A percentile compares a stretch with the other conserved stretches of the same genome.
These are phyloP conservation scores for Phyllosticta citriasiana DNA, from an alignment of 2,329 filamentous ascomycete species.

Conservation along the genomic window DNA sequence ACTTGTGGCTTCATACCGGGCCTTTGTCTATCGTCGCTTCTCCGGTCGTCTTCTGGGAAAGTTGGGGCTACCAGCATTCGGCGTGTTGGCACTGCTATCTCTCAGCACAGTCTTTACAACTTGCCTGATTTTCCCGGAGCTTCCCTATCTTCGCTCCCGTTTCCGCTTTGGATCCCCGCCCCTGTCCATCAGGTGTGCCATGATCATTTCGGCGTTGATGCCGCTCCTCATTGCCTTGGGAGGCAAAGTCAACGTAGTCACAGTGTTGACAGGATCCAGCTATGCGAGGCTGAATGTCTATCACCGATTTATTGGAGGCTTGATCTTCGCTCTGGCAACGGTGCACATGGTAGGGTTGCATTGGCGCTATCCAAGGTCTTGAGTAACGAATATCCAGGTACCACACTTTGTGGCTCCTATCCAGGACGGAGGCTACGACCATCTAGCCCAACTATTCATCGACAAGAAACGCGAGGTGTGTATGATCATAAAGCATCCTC, in stretches of 20 bases:
- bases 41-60: conserved; percentile 8
- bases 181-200: conserved; percentile 17
- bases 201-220: conserved; percentile 20
- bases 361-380: neutral
- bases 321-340: conserved; percentile 17
- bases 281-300: conserved; percentile 22
- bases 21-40: conserved; percentile 14
- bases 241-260: conserved; percentile 23
- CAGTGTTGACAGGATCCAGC: conserved; percentile 20
- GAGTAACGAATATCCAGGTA: conserved; percentile 11
- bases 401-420: conserved; percentile 17
- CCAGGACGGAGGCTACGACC: conserved; percentile 15
- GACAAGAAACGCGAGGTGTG: conserved; percentile 13
- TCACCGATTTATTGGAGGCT: conserved; percentile 16
- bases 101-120: conserved; percentile 13
- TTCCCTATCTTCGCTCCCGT: conserved; percentile 12
- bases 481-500: neutral
- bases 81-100: conserved; percentile 12
- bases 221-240: conserved; percentile 20
- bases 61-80: conserved; percentile 15
- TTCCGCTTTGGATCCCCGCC: conserved; percentile 19
- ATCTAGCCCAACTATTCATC: conserved; percentile 13
- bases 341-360: conserved; percentile 16
- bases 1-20: conserved; percentile 10
- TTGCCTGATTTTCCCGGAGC: conserved; percentile 15